Evolutionary conservation across 495 filamentous ascomycete genomes (phyloP), one percentile per base, ranked within the genome.

Genomic region (Penicillium ochrochloron): DNA sequence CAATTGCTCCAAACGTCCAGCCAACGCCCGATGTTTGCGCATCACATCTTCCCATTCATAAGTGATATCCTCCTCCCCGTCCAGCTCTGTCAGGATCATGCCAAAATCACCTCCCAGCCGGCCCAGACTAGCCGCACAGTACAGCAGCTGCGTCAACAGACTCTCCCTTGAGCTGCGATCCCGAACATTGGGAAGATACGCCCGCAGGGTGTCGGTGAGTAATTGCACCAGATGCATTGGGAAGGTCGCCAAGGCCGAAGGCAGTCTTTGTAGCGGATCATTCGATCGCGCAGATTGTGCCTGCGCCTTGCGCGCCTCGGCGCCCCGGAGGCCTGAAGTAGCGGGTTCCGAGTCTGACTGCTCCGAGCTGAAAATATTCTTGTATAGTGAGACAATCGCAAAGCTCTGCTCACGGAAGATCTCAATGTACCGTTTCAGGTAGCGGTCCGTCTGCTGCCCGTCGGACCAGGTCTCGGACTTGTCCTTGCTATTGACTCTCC

Each of bases 391-490:
- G 23, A 98, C 85, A 62, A 97, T 96, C 12, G 90, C 90, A 71
- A 99, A 99, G 70, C 92, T 95, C 76, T 99, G 96, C 77, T 99
- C 96, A 57, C 96, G 90, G 77, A 97, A 98, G 33, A 98, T 96
- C 75, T 99, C 96, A 68, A 99, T 89, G 78, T 96, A 99, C 57
- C 92, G 82, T 74, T 99, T 99, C 41, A 99, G 79, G 67, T 93
- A 99, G 27, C 92, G 85, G 71, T 97, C 96, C 2, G 94, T 97
- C 70, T 99, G 95, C 70, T 96, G 92, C 0, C 94, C 95, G 7
- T 85, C 86, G 0, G 88, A 85, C 89, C 89, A 91, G 7, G 70
- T 62, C 25, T 71, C 67, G 46, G 73, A 67, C 48, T 70, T 69
- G 29, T 71, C 73, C 9, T 64, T 62, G 51, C 65, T 67, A 14